Percentiles rank a stretch among this genome's conserved stretches.
Evolutionary conservation across 768 basidiomycete genomes (phyloP).

Genomic region (Mrakia gelida): DNA sequence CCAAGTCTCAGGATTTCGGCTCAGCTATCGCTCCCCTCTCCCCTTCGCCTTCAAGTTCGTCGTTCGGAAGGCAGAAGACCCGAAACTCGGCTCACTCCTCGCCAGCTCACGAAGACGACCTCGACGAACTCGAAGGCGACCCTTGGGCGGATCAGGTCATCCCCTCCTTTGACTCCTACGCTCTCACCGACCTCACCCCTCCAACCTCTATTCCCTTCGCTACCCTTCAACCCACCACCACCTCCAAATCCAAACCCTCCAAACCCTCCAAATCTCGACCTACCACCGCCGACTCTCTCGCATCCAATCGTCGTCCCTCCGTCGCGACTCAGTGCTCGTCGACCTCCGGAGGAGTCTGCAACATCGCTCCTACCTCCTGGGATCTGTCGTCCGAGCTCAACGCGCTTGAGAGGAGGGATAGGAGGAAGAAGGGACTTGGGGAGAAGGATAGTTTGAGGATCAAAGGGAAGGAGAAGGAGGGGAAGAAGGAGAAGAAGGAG

Average conservation of each 20-base stretch:
- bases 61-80: background rate
- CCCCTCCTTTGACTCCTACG: background rate
- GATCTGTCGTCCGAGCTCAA: conserved; percentile 26
- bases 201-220: background rate
- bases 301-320: background rate
- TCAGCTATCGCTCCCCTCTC: background rate
- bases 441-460: conserved; percentile 36
- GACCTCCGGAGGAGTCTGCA: background rate
- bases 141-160: too few species aligned
- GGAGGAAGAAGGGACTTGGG: conserved; percentile 1
- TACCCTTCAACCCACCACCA: background rate
- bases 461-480: conserved; percentile 37
- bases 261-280: background rate
- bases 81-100: background rate
- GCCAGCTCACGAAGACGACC: background rate
- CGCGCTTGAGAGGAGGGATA: conserved; percentile 16
- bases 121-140: background rate
- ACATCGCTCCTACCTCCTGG: conserved; percentile 18
- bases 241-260: background rate
- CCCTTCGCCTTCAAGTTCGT: background rate
- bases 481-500: conserved; percentile 36
- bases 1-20: background rate
- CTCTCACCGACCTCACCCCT: conserved; percentile 13
- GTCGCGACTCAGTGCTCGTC: conserved; percentile 5
- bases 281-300: background rate